Conservation (phyloP, 139 green algal species). For the Cymbomonas tetramitiformis region DNA sequence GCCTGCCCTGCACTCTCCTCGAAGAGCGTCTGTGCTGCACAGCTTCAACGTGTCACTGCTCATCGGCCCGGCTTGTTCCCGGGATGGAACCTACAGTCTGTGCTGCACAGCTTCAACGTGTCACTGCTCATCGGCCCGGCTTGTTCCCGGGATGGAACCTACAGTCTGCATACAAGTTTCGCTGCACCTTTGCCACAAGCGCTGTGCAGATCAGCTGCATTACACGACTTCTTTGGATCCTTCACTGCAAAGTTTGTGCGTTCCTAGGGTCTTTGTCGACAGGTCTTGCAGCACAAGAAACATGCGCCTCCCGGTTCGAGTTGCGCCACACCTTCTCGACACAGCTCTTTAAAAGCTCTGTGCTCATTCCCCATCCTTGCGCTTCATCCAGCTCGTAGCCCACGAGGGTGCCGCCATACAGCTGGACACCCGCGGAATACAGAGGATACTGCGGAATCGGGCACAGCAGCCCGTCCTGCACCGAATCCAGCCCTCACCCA, state of each 20-base stretch:
- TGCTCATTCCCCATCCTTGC: constrained; percentile 51
- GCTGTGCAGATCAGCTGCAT: no score
- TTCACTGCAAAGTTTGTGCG: background rate
- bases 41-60: no score
- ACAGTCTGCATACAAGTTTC: no score
- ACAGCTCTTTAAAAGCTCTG: constrained; percentile 39
- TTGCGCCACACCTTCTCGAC: constrained; percentile 29
- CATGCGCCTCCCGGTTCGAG: constrained; percentile 6
- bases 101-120: no score
- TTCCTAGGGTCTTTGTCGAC: background rate
- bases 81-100: no score
- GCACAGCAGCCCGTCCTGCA: constrained; percentile 39
- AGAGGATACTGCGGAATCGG: constrained; percentile 81
- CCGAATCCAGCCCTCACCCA: no score
- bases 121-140: no score
- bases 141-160: no score
- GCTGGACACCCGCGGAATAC: constrained; percentile 62
- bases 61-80: no score
- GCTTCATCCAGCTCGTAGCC: constrained; percentile 79
- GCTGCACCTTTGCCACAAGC: no score
- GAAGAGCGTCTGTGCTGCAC: no score
- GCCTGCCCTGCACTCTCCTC: no score
- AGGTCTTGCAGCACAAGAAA: background rate
- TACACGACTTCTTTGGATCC: background rate
- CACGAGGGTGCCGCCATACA: constrained; percentile 71